Evolutionary conservation across 2,329 filamentous ascomycete genomes (phyloP).

Genomic region (Arthrobotrys conoides): DNA sequence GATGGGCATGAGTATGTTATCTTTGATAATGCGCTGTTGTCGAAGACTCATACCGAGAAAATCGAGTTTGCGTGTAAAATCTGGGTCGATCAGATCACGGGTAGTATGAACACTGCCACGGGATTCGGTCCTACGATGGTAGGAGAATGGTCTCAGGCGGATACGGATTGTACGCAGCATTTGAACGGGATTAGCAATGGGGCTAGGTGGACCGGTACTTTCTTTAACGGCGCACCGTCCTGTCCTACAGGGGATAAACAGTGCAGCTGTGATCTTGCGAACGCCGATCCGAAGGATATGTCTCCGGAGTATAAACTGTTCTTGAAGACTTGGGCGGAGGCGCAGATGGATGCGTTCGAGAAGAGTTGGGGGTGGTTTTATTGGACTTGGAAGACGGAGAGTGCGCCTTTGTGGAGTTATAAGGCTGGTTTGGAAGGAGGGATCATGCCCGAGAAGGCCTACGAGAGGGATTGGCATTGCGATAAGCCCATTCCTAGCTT

Average conservation of each 20-base stretch:
- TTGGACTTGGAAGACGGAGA: constrained; percentile 97
- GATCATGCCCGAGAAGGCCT: constrained; percentile 83
- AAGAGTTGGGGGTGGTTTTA: constrained; percentile 98
- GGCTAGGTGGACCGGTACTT: constrained; percentile 91
- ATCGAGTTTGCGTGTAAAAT: constrained; percentile 88
- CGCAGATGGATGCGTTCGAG: constrained; percentile 96
- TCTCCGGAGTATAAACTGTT: constrained; percentile 84
- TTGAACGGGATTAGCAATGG: constrained; percentile 89
- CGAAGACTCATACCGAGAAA: constrained; percentile 84
- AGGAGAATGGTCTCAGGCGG: constrained; percentile 97
- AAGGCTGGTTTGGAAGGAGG: constrained; percentile 82
- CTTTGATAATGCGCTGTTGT: constrained; percentile 91
- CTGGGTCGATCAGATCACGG: constrained; percentile 84
- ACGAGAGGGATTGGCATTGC: constrained; percentile 78
- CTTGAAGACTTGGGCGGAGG: constrained; percentile 86
- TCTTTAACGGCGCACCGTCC: constrained; percentile 77
- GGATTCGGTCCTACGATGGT: constrained; percentile 95
- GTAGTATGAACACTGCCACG: constrained; percentile 79
- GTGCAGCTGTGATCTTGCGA: constrained; percentile 83
- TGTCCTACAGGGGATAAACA: constrained; percentile 76
- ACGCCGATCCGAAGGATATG: constrained; percentile 80
- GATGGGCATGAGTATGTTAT: constrained; percentile 99
- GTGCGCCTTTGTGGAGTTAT: constrained; percentile 90
- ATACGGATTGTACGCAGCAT: constrained; percentile 90
- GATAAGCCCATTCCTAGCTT: constrained; percentile 68